Base-by-base conservation (phyloP, 139 green algal genomes). In the Deuterostichococcus epilithicus region DNA sequence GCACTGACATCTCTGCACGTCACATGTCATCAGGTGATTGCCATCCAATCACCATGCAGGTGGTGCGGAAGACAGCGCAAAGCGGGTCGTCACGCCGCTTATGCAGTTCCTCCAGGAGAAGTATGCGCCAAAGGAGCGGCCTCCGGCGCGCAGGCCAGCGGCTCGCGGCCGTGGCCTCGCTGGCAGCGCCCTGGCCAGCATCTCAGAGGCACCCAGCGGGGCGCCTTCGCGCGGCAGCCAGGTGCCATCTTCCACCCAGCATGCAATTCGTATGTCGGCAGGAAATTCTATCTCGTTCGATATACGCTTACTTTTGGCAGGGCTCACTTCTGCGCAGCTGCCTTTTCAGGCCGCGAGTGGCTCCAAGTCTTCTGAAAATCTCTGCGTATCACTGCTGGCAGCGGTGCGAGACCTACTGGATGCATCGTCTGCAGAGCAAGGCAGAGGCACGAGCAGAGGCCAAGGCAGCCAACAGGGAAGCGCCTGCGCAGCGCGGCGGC, bases 91-190 rank as follows among this genome's bases (percentile, higher is more conserved):
- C 75, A 86, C 82, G 6, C 69, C 78, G 4, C 72, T 86, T 2
- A 84, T 86, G 82, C 72, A 73, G 2, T 86, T 80, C 39, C 60
- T 86, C 71, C 78, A 75, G 38, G 76, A 80, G 44, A 69, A 75
- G 68, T 36, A 75, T 15, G 66, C 68, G 45, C 32, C 45, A 13
- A 79, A 79, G 44, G 65, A 44, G 44, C 13, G 42, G 52, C 52
- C 10, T 20, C 26, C 13, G 13, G 18, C 3, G 18, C 18, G 52
- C 10, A 63, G 28, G 52, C 13, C 13, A 20, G 52, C 3, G 52
- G 18, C 52, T n/a, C 42, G 52, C 52, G 52, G 52, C 52, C 52
- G 52, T 20, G 20, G 52, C 52, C 52, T 63, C 18, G 52, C 28
- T 20, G 18, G 52, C 52, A 63, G 52, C 52, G 52, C 52, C 13